These are phyloP conservation scores for Fusarium luffae DNA, from an alignment of 2,329 filamentous ascomycete species.

Conservation along the genomic window DNA sequence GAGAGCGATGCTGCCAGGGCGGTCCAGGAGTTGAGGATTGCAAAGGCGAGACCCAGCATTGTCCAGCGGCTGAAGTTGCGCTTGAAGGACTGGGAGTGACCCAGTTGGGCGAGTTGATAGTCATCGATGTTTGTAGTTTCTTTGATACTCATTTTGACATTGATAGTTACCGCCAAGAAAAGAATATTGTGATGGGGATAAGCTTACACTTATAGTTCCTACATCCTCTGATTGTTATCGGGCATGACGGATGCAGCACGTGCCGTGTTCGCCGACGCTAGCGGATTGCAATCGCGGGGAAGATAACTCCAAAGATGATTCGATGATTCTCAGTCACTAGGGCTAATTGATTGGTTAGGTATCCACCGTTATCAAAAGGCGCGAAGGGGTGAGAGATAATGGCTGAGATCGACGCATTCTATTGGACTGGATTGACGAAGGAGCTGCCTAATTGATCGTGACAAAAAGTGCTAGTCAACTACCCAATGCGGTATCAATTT, in stretches of 20 bases:
- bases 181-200: background rate
- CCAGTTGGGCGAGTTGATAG: conserved; percentile 34
- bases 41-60: conserved; percentile 59
- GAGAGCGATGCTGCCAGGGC: conserved; percentile 59
- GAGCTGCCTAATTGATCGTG: background rate
- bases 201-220: background rate
- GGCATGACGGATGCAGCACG: background rate
- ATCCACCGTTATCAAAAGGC: conserved; percentile 9
- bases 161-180: background rate
- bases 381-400: conserved; percentile 10
- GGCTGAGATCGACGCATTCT: background rate
- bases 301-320: conserved; percentile 6
- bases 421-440: background rate
- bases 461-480: conserved; percentile 19
- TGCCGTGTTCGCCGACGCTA: background rate
- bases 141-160: conserved; percentile 10
- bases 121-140: conserved; percentile 28
- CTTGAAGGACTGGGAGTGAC: conserved; percentile 36
- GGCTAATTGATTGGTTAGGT: background rate
- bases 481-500: conserved; percentile 1
- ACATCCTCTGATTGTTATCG: background rate
- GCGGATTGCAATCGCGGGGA: conserved; percentile 1
- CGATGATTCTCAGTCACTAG: background rate
- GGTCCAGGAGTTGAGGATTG: conserved; percentile 61
- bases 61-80: conserved; percentile 38